Evolutionary conservation across 805 yeast genomes (phyloP).

Genomic region (Kluyveromyces aestuarii): DNA sequence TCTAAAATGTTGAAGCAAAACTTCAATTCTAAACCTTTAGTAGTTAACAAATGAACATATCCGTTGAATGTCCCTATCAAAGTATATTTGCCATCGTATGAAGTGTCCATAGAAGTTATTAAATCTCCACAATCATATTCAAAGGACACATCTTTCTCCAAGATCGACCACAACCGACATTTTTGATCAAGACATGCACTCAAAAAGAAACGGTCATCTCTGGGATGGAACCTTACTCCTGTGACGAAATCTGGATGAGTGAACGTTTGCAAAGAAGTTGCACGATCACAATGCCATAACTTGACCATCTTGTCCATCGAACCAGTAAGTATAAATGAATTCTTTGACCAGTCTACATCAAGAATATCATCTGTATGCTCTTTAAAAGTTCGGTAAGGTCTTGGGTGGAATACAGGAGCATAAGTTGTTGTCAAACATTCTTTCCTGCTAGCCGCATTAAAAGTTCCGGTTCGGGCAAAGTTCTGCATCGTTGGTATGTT

Average conservation of each 20-base stretch:
- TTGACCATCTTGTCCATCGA: slow-evolving; percentile 80
- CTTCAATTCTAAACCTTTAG: slow-evolving; percentile 48
- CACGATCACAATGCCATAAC: slow-evolving; percentile 76
- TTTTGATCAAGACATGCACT: slow-evolving; percentile 74
- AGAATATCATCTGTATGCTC: slow-evolving; percentile 68
- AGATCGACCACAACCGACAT: slow-evolving; percentile 74
- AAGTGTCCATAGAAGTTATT: slow-evolving; percentile 66
- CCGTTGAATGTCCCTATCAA: slow-evolving; percentile 79
- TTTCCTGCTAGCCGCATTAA: background rate
- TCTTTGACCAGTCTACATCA: slow-evolving; percentile 82
- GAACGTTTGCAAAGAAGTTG: slow-evolving; percentile 53
- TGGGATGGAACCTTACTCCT: slow-evolving; percentile 68
- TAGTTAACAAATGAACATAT: slow-evolving; percentile 47
- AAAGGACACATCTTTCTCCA: slow-evolving; percentile 59
- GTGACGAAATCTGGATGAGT: slow-evolving; percentile 78
- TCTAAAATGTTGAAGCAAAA: slow-evolving; percentile 40
- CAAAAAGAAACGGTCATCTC: slow-evolving; percentile 77
- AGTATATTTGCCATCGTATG: slow-evolving; percentile 53
- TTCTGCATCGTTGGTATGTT: background rate
- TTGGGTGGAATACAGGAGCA: slow-evolving; percentile 73
- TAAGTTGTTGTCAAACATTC: slow-evolving; percentile 18
- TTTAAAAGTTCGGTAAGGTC: slow-evolving; percentile 48
- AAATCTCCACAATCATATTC: slow-evolving; percentile 52
- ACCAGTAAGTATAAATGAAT: slow-evolving; percentile 68
- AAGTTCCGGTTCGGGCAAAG: background rate